These are phyloP conservation scores for Clitopilus hobsonii DNA, from an alignment of 768 basidiomycete species.

Conservation along the genomic window DNA sequence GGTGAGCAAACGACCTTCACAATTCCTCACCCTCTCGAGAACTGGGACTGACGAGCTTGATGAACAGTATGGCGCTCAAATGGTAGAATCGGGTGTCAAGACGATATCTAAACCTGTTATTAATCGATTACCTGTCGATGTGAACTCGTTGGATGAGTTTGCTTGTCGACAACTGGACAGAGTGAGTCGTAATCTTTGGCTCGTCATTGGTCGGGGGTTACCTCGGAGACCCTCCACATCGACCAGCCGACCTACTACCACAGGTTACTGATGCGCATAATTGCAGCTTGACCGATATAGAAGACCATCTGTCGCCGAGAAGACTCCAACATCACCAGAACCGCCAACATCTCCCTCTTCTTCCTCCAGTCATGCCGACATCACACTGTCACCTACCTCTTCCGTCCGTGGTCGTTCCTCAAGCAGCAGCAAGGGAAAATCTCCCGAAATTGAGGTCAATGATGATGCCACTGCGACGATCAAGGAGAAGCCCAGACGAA, in stretches of 20 bases:
- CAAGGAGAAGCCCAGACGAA: neutral
- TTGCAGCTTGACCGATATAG: slow-evolving; percentile 47
- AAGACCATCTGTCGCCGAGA: slow-evolving; percentile 29
- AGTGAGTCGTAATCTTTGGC: slow-evolving; percentile 40
- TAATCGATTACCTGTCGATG: slow-evolving; percentile 68
- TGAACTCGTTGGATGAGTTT: slow-evolving; percentile 78
- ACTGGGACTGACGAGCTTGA: no score
- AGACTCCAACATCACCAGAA: slow-evolving; percentile 9
- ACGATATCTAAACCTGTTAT: slow-evolving; percentile 80
- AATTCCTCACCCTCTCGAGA: no score
- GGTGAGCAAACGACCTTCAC: no score
- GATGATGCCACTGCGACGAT: neutral
- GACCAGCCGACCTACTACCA: no score
- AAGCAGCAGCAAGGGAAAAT: neutral
- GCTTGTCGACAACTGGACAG: slow-evolving; percentile 84
- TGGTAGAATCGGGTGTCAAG: slow-evolving; percentile 82
- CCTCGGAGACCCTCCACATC: no score
- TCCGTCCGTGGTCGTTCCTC: neutral
- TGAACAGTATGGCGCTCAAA: slow-evolving; percentile 76
- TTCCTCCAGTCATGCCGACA: slow-evolving; percentile 6
- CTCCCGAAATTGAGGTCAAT: neutral
- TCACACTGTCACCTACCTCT: slow-evolving; percentile 1
- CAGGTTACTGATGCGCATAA: no score
- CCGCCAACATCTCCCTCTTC: slow-evolving; percentile 8
- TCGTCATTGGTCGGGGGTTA: no score